Evolutionary conservation across 73 alveolate genomes (phyloP).

Genomic region (Paraurostyla sp.): DNA sequence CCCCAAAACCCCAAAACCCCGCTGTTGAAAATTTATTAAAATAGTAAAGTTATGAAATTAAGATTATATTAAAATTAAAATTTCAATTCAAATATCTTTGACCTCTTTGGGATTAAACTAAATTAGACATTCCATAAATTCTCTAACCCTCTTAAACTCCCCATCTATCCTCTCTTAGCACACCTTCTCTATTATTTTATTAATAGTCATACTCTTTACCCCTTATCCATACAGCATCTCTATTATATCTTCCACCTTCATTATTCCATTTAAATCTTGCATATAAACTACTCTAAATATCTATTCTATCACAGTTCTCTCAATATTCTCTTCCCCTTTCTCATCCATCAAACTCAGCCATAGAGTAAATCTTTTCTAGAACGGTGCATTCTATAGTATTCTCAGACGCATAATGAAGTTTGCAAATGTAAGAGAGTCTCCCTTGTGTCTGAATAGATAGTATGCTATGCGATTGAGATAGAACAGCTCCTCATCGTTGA

Average conservation of each 20-base stretch:
- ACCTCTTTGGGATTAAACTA: slow-evolving; percentile 1
- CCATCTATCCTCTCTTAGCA: not conserved
- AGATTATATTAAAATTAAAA: not conserved
- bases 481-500: slow-evolving; percentile 63
- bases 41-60: not conserved
- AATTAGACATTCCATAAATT: slow-evolving; percentile 8
- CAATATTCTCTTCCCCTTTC: slow-evolving; percentile 11
- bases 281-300: not conserved
- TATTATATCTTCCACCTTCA: not conserved
- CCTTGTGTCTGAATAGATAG: slow-evolving; percentile 41
- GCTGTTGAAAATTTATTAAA: too few relatives aligned
- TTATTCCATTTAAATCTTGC: slow-evolving; percentile 9
- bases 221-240: not conserved
- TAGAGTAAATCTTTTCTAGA: not conserved
- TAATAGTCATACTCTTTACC: not conserved
- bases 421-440: not conserved
- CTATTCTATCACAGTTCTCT: not conserved
- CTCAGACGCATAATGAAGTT: not conserved
- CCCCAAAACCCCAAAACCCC: too few relatives aligned
- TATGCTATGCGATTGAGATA: slow-evolving; percentile 59
- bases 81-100: not conserved
- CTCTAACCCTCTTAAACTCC: not conserved
- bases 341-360: slow-evolving; percentile 42
- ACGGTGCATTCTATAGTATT: not conserved
- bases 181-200: slow-evolving; percentile 3